Conservation (phyloP, 805 yeast species). For the Yamadazyma sp. region DNA sequence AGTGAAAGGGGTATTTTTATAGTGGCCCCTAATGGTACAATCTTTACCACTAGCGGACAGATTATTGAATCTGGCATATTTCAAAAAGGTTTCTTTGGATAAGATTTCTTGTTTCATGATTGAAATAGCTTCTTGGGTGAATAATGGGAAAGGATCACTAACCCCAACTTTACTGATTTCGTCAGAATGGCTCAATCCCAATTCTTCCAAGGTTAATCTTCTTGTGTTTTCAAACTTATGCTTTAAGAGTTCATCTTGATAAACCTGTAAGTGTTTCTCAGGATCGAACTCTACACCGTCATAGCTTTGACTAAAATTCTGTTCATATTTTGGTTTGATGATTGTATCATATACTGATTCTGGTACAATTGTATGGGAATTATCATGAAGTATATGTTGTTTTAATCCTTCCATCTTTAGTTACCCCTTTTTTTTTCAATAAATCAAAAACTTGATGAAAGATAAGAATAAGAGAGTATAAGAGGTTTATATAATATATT, state of each 20-base stretch:
- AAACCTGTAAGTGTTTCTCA: slow-evolving; percentile 26
- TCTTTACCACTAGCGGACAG: slow-evolving; percentile 50
- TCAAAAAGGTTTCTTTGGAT: slow-evolving; percentile 42
- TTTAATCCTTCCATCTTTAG: too few relatives aligned
- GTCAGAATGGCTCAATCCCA: slow-evolving; percentile 42
- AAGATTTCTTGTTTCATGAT: slow-evolving; percentile 57
- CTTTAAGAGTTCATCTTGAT: slow-evolving; percentile 15
- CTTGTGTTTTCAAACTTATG: slow-evolving; percentile 23
- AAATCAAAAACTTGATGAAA: too few relatives aligned
- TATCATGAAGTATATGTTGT: too few relatives aligned
- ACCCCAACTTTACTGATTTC: slow-evolving; percentile 57
- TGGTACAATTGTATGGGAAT: slow-evolving; percentile 27
- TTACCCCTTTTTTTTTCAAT: too few relatives aligned
- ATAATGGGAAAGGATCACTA: slow-evolving; percentile 57
- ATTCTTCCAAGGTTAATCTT: slow-evolving; percentile 44
- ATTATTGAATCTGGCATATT: slow-evolving; percentile 41
- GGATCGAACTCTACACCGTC: slow-evolving; percentile 28
- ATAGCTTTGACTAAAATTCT: too few relatives aligned
- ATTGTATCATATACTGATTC: slow-evolving; percentile 26
- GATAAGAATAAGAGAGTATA: too few relatives aligned
- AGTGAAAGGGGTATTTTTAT: slow-evolving; percentile 48
- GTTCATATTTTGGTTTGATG: slow-evolving; percentile 1
- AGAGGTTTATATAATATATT: too few relatives aligned
- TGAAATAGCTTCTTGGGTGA: slow-evolving; percentile 57
- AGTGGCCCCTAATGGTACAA: slow-evolving; percentile 50